Percentiles rank a stretch among this genome's conserved stretches.
phyloP scores from a whole-genome alignment of 2,329 filamentous ascomycete genomes.

The Trichoderma endophyticum region DNA sequence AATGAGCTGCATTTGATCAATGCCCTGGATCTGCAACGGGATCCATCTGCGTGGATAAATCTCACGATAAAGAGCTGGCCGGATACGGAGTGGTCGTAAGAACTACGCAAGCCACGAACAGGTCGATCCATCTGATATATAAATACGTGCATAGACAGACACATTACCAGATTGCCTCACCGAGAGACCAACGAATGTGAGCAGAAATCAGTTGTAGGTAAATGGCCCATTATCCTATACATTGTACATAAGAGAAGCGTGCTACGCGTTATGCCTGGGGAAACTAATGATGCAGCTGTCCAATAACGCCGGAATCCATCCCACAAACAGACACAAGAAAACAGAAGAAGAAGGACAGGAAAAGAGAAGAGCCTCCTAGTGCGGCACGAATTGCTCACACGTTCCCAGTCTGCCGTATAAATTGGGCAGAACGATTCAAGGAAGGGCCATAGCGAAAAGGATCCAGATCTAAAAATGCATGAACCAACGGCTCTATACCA shows the following conservation, averaged over 20 bases:
- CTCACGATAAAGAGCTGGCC: neutral
- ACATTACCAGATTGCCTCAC: neutral
- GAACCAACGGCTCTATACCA: conserved; percentile 51
- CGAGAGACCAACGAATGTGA: neutral
- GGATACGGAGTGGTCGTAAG: neutral
- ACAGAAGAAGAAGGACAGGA: neutral
- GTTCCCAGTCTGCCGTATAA: neutral
- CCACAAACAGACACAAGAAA: neutral
- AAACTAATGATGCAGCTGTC: conserved; percentile 5
- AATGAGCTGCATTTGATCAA: neutral
- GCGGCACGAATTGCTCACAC: neutral
- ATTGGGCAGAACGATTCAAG: neutral
- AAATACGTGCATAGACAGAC: neutral
- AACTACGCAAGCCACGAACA: neutral
- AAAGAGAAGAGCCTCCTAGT: neutral
- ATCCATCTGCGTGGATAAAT: neutral
- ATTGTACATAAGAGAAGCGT: conserved; percentile 20
- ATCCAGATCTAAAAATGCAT: conserved; percentile 10
- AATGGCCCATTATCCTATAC: neutral
- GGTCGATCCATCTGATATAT: neutral
- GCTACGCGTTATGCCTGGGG: conserved; percentile 16
- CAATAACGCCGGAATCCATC: conserved; percentile 13
- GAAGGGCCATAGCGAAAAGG: conserved; percentile 4
- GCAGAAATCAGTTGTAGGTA: neutral
- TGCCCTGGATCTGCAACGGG: neutral